Percentiles rank a stretch among this genome's conserved stretches.
Evolutionary conservation across 2,329 filamentous ascomycete species (phyloP).

Genomic region (Ceratocystis cubensis): DNA sequence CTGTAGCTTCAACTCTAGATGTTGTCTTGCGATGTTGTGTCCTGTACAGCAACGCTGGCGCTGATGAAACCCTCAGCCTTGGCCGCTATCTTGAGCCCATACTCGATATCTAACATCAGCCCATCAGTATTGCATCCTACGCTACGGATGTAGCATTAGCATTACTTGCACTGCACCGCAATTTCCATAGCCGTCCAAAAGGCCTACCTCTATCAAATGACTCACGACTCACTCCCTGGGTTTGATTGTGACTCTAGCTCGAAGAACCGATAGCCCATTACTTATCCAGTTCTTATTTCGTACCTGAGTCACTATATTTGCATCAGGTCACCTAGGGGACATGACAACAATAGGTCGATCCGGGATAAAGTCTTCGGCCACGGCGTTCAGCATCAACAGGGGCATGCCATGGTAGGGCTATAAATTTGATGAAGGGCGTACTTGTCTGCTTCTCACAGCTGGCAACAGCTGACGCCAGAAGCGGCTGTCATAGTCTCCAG

Average conservation of each 20-base stretch:
- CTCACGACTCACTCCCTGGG: background rate
- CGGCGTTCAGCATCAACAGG: background rate
- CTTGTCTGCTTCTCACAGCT: background rate
- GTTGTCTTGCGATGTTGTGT: background rate
- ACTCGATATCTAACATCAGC: background rate
- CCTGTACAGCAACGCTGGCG: background rate
- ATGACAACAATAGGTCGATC: background rate
- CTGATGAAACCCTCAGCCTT: background rate
- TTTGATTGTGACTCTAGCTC: background rate
- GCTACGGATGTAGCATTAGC: background rate
- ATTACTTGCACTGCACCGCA: too few relatives aligned
- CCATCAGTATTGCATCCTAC: background rate
- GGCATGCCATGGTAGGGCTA: background rate
- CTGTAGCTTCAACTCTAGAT: background rate
- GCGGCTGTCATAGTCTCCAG: background rate
- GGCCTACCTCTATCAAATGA: background rate
- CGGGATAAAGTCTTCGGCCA: slow-evolving; percentile 3
- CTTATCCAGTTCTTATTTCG: too few relatives aligned
- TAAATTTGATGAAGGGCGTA: too few relatives aligned
- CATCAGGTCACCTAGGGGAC: background rate
- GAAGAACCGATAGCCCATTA: background rate
- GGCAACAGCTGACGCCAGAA: background rate
- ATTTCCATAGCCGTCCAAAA: too few relatives aligned
- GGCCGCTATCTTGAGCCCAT: background rate
- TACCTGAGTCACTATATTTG: background rate